Percentiles rank a stretch among this genome's conserved stretches.
phyloP scores from a whole-genome alignment of 2,329 filamentous ascomycete genomes.

The Epicoccum nigrum region DNA sequence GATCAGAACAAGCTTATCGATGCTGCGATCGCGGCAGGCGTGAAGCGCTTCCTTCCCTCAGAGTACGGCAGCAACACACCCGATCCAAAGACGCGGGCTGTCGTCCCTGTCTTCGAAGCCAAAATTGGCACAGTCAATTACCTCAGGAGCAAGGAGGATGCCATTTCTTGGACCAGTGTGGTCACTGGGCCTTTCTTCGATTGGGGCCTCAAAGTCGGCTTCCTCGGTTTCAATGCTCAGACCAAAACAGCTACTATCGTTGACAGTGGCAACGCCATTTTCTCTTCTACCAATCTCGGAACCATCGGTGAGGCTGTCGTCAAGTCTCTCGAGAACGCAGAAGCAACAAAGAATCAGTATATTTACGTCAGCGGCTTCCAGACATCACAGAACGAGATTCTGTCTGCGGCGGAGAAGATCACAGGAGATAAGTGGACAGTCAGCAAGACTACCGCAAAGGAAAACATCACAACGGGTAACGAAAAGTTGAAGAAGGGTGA shows the following conservation, averaged over 20 bases:
- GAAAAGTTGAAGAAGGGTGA: slow-evolving; percentile 49
- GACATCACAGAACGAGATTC: slow-evolving; percentile 63
- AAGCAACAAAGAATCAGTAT: slow-evolving; percentile 63
- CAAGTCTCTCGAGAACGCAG: slow-evolving; percentile 56
- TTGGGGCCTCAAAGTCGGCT: slow-evolving; percentile 55
- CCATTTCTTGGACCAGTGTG: slow-evolving; percentile 62
- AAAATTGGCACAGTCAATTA: slow-evolving; percentile 61
- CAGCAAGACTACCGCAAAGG: slow-evolving; percentile 44
- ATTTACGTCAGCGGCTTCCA: slow-evolving; percentile 64
- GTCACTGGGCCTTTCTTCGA: slow-evolving; percentile 57
- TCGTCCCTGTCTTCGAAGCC: slow-evolving; percentile 59
- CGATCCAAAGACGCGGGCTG: slow-evolving; percentile 41
- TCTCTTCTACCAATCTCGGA: slow-evolving; percentile 58
- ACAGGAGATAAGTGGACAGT: slow-evolving; percentile 60
- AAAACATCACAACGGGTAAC: slow-evolving; percentile 38
- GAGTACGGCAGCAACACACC: slow-evolving; percentile 60
- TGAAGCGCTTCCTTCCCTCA: slow-evolving; percentile 66
- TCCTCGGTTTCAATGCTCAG: slow-evolving; percentile 59
- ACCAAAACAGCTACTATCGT: slow-evolving; percentile 60
- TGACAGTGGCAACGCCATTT: slow-evolving; percentile 62
- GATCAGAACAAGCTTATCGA: slow-evolving; percentile 62
- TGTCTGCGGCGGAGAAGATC: slow-evolving; percentile 59
- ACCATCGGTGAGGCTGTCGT: slow-evolving; percentile 61
- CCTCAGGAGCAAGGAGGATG: slow-evolving; percentile 54
- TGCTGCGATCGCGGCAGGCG: slow-evolving; percentile 64